phyloP scores from a whole-genome alignment of 179 eudicot genomes.

The Camellia oleifera region DNA sequence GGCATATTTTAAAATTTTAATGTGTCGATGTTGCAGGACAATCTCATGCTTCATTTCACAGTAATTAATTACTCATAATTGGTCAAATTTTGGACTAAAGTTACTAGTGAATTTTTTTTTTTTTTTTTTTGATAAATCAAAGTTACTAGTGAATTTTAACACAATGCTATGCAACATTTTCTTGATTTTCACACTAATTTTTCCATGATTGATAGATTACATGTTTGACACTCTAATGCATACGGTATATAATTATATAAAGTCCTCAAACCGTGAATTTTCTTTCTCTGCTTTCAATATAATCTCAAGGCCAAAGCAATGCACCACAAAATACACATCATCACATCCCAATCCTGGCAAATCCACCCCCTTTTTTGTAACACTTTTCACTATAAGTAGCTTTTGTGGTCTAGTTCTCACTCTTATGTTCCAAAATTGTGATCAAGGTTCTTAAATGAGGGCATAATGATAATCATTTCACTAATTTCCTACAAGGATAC shows the following conservation, averaged over 20 bases:
- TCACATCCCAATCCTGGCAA: not conserved
- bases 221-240: not conserved
- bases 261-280: not conserved
- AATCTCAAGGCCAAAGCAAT: not conserved
- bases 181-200: slow-evolving; percentile 1
- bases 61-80: not conserved
- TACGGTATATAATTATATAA: too few relatives aligned
- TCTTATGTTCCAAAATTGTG: too few relatives aligned
- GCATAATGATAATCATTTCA: not conserved
- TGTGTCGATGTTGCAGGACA: not conserved
- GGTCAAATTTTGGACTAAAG: not conserved
- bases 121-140: too few relatives aligned
- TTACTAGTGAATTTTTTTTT: too few relatives aligned
- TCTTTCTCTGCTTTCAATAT: not conserved
- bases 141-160: not conserved
- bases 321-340: not conserved
- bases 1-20: too few relatives aligned
- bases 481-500: not conserved
- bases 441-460: not conserved
- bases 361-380: not conserved
- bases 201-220: not conserved
- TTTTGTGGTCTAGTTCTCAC: not conserved
- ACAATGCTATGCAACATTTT: not conserved
- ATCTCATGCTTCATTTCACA: not conserved
- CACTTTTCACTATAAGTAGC: not conserved